Evolutionary conservation across 805 yeast genomes (phyloP).

Genomic region (Starmerella apicola): DNA sequence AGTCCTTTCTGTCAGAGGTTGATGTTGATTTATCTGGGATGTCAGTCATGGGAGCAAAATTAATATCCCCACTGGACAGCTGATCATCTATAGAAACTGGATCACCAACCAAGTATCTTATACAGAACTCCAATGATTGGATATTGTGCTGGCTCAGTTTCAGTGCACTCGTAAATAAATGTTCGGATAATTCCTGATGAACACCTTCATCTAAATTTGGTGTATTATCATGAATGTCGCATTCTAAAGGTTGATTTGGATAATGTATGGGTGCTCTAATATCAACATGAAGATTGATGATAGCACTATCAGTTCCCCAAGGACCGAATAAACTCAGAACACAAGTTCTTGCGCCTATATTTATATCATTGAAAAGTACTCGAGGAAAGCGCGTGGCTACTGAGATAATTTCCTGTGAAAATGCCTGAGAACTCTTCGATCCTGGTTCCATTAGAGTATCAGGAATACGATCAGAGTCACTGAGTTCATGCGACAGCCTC

Average conservation of each 20-base stretch:
- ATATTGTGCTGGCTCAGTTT: constrained; percentile 44
- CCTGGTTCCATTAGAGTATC: no score
- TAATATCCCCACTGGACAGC: constrained; percentile 1
- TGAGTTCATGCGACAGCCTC: no score
- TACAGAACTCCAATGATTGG: constrained; percentile 69
- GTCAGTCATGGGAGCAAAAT: neutral
- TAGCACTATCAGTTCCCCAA: constrained; percentile 41
- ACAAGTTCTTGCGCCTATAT: constrained; percentile 74
- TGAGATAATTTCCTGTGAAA: constrained; percentile 83
- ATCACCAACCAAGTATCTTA: constrained; percentile 69
- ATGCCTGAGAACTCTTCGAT: constrained; percentile 18
- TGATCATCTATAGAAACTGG: constrained; percentile 16
- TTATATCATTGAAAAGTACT: constrained; percentile 70
- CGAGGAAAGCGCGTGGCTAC: constrained; percentile 86
- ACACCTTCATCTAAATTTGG: neutral
- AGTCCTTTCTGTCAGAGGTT: neutral
- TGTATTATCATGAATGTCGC: neutral
- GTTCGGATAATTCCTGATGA: neutral
- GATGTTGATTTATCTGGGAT: neutral
- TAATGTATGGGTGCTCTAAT: constrained; percentile 62
- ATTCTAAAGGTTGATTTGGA: constrained; percentile 45
- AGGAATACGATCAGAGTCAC: no score
- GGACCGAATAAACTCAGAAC: constrained; percentile 73
- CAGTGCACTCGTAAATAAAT: constrained; percentile 1
- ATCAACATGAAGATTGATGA: constrained; percentile 56